Base-by-base conservation (phyloP, 73 alveolate species). In the Paramecium primaurelia region DNA sequence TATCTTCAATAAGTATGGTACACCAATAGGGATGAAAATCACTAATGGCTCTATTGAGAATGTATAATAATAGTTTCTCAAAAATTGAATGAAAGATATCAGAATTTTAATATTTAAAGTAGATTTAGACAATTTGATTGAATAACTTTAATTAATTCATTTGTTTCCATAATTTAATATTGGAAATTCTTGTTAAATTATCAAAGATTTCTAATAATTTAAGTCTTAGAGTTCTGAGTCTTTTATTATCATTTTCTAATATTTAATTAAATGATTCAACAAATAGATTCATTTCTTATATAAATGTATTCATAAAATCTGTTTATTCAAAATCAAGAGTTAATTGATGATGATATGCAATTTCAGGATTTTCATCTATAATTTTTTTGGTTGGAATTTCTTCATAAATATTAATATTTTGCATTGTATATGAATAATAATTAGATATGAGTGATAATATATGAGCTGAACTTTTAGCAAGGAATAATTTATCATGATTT, bases 21-120 rank as follows among this genome's bases (percentile, higher is more conserved):
- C 64, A 32, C 91, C 91, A 80, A 80, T 45, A 80, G 8, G 91
- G 91, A 80, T 80, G 91, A 80, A 80, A 80, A 80, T 80, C 91
- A 80, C 91, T 80, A 20, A 80, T 80, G 3, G 91, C 75, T 80
- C 91, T 80, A 80, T 80, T 49, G 16, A 80, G 58, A 22, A 80
- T 80, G 49, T 80, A 80, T 9, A 45, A 14, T 22, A 80, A 11
- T 44, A 80, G 26, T 80, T 80, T 80, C 77, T 45, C 75, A 80
- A 49, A 45, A n/a, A 80, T 25, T 26, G 91, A 42, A 10, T 80
- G 75, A 64, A 80, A 80, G 49, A 80, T 80, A 36, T 80, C 58
- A 45, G 47, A 22, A 32, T 80, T 42, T 20, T 26, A 11, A 80
- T 80, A 32, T 45, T 42, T 28, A 36, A 80, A 80, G 30, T 80